These are phyloP conservation scores for Pythium angustatum DNA, from an alignment of 352 stramenopile species.

Conservation along the genomic window DNA sequence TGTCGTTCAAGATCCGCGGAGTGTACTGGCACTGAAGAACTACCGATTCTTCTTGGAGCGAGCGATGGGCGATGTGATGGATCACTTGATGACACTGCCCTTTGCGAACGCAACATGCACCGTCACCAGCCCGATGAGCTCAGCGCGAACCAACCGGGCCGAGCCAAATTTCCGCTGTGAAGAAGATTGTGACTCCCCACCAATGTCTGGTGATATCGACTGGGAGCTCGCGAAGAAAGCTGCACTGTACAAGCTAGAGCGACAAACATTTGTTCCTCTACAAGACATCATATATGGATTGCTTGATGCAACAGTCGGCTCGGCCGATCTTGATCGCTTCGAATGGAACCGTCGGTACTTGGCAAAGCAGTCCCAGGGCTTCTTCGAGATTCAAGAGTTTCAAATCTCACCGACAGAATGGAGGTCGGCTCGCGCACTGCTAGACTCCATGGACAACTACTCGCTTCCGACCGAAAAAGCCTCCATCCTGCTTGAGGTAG, in stretches of 20 bases:
- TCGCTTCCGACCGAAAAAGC: constrained; percentile 71
- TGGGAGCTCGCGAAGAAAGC: constrained; percentile 55
- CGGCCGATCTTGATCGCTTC: constrained; percentile 52
- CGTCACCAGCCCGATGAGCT: constrained; percentile 28
- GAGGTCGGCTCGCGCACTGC: constrained; percentile 43
- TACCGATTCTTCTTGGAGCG: constrained; percentile 78
- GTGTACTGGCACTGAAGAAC: constrained; percentile 62
- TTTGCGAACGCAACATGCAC: constrained; percentile 17
- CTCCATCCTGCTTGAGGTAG: constrained; percentile 60
- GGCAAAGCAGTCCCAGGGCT: constrained; percentile 45
- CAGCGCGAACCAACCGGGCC: not conserved
- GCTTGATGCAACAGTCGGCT: constrained; percentile 37
- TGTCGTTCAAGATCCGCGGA: constrained; percentile 47
- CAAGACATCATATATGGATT: constrained; percentile 71
- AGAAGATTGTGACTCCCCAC: constrained; percentile 4
- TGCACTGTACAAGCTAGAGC: constrained; percentile 62
- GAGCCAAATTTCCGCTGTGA: not conserved
- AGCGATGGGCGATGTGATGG: constrained; percentile 51
- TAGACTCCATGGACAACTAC: constrained; percentile 74
- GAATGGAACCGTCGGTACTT: constrained; percentile 52
- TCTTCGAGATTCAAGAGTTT: constrained; percentile 58
- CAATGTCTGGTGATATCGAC: constrained; percentile 31
- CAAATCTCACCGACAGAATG: constrained; percentile 61
- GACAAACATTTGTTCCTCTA: constrained; percentile 63
- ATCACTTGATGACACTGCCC: constrained; percentile 35